Evolutionary conservation across 164 flowering plant species (phyloP).

Genomic region (Annona cherimola): DNA sequence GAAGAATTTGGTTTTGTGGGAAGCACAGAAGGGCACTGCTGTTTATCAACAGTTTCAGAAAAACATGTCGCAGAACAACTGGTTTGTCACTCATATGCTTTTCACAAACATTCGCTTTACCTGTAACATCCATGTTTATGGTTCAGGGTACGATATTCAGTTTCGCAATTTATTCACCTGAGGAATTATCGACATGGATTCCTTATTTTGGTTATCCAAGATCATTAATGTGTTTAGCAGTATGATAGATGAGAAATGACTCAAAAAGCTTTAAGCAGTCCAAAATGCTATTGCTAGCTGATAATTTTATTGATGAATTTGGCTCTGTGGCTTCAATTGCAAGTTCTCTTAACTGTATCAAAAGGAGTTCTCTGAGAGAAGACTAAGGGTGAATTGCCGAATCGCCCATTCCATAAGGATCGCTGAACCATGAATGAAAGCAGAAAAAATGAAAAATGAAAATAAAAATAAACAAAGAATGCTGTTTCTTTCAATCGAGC

Average conservation of each 20-base stretch:
- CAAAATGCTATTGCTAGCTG: neutral
- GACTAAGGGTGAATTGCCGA: neutral
- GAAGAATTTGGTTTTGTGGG: conserved; percentile 77
- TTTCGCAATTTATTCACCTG: neutral
- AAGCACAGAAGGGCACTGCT: conserved; percentile 45
- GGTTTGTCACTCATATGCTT: conserved; percentile 35
- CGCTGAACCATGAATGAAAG: too few species aligned
- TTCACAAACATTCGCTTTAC: neutral
- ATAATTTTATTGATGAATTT: too few species aligned
- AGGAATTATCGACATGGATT: neutral
- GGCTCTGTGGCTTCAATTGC: neutral
- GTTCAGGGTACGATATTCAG: neutral
- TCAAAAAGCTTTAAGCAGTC: neutral
- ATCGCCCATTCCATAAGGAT: neutral
- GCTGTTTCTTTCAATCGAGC: neutral
- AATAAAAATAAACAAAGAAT: neutral
- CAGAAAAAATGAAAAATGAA: too few species aligned
- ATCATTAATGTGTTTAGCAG: neutral
- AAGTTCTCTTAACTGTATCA: neutral
- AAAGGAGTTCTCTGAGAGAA: neutral
- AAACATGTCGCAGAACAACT: conserved; percentile 72
- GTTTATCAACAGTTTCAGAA: conserved; percentile 74
- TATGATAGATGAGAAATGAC: neutral
- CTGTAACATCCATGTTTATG: neutral
- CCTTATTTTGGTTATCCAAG: neutral